phyloP scores from a whole-genome alignment of 371 early-diverging fungal genomes.

The Funneliformis caledonium region DNA sequence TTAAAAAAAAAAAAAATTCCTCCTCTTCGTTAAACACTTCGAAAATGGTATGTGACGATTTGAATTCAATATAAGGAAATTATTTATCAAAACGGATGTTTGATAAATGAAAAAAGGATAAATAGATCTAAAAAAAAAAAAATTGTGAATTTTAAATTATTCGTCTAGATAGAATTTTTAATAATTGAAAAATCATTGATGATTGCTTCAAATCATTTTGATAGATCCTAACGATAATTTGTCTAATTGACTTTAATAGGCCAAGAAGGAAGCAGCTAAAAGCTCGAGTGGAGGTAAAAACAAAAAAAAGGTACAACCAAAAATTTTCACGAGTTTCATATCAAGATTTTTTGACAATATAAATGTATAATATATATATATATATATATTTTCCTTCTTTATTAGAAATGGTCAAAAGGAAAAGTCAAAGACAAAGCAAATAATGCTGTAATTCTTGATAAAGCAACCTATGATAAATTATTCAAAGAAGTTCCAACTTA shows the following conservation, averaged over 20 bases:
- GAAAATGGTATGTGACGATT: too few species aligned
- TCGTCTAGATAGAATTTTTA: too few species aligned
- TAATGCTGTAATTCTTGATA: conserved; percentile 76
- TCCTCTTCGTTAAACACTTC: too few species aligned
- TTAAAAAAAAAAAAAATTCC: too few species aligned
- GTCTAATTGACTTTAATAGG: background rate
- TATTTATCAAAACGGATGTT: too few species aligned
- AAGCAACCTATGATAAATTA: conserved; percentile 56
- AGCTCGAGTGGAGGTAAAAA: conserved; percentile 84
- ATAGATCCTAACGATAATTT: background rate
- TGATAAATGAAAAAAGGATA: too few species aligned
- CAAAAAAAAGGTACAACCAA: conserved; percentile 75
- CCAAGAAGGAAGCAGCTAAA: conserved; percentile 58
- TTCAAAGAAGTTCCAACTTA: conserved; percentile 99
- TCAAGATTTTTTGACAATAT: background rate
- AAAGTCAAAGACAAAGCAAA: conserved; percentile 62
- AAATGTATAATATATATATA: background rate
- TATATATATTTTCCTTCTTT: conserved; percentile 28
- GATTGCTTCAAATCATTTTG: background rate
- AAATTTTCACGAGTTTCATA: background rate
- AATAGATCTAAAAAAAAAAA: too few species aligned
- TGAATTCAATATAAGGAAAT: too few species aligned
- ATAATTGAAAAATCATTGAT: too few species aligned
- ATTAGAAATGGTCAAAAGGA: conserved; percentile 61
- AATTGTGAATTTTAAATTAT: too few species aligned